A percentile compares a stretch with the other conserved stretches of the same genome.
Conservation (phyloP, 2,329 filamentous ascomycete species). For the Geosmithia putterillii region DNA sequence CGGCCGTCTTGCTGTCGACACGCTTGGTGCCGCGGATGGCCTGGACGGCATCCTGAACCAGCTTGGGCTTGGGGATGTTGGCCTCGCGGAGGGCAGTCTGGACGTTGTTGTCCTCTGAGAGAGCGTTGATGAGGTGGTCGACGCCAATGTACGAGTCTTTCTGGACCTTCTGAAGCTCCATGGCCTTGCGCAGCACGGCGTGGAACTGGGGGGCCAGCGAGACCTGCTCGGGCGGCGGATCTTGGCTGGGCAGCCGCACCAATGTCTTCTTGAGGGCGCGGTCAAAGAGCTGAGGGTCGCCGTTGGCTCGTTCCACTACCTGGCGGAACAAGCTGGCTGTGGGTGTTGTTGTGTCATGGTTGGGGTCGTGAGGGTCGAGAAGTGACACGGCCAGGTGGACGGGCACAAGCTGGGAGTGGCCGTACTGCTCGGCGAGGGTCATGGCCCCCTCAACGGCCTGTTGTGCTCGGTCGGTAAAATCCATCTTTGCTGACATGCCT, state of each 20-base stretch:
- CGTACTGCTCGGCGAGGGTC: constrained; percentile 76
- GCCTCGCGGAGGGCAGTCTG: constrained; percentile 67
- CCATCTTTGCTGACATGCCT: constrained; percentile 62
- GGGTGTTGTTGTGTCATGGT: constrained; percentile 58
- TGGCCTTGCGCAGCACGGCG: constrained; percentile 70
- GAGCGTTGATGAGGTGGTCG: constrained; percentile 80
- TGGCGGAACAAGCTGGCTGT: constrained; percentile 79
- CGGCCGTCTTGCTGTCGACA: constrained; percentile 92
- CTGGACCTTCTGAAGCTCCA: constrained; percentile 90
- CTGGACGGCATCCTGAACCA: constrained; percentile 81
- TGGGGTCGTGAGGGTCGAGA: constrained; percentile 61
- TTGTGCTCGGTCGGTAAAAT: constrained; percentile 88
- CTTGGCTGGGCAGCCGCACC: constrained; percentile 84
- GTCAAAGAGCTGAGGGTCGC: constrained; percentile 81
- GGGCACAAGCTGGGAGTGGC: constrained; percentile 81
- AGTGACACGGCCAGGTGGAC: constrained; percentile 80
- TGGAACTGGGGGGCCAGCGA: constrained; percentile 72
- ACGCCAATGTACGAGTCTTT: constrained; percentile 92
- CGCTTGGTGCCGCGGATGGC: constrained; percentile 85
- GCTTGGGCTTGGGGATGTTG: constrained; percentile 83
- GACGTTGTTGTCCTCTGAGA: constrained; percentile 68
- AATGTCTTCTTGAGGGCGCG: constrained; percentile 82
- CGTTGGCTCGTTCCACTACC: constrained; percentile 85
- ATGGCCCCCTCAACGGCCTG: constrained; percentile 85
- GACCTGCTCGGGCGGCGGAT: constrained; percentile 83